These are phyloP conservation scores for Alternaria sp. DNA, from an alignment of 2,329 filamentous ascomycete species.

Conservation along the genomic window DNA sequence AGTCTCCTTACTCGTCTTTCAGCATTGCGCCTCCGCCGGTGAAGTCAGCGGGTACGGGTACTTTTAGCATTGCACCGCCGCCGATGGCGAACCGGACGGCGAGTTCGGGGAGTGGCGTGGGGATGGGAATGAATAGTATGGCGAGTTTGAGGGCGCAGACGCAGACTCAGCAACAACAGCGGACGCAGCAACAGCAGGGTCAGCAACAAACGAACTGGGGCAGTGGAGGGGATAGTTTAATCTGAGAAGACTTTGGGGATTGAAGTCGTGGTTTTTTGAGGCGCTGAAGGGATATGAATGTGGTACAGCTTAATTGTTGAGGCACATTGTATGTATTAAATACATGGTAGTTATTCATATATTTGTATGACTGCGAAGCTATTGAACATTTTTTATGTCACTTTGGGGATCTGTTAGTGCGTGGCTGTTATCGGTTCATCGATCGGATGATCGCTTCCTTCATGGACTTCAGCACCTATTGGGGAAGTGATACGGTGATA, in stretches of 20 bases:
- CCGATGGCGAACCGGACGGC: constrained; percentile 29
- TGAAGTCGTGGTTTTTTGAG: not conserved
- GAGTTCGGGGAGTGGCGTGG: constrained; percentile 40
- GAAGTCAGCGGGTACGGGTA: constrained; percentile 24
- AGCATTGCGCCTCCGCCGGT: constrained; percentile 52
- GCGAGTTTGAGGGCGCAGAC: constrained; percentile 37
- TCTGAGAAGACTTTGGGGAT: constrained; percentile 22
- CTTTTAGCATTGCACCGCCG: constrained; percentile 44
- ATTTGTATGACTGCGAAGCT: no score
- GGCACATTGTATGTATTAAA: not conserved
- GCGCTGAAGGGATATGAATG: not conserved
- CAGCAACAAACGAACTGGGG: constrained; percentile 35
- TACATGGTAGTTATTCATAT: not conserved
- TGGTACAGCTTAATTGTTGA: not conserved
- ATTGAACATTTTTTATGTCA: not conserved
- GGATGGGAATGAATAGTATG: constrained; percentile 36
- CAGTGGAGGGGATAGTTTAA: constrained; percentile 41
- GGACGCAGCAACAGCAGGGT: constrained; percentile 20
- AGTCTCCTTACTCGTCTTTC: constrained; percentile 48
- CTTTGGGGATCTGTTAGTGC: not conserved
- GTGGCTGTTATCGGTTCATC: not conserved
- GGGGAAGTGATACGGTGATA: not conserved
- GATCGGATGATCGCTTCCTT: not conserved
- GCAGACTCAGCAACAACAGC: constrained; percentile 31
- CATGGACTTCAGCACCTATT: not conserved